Percentiles rank a stretch among this genome's conserved stretches.
Evolutionary conservation across 2,329 filamentous ascomycete species (phyloP).

Genomic region (Diplodia intermedia): DNA sequence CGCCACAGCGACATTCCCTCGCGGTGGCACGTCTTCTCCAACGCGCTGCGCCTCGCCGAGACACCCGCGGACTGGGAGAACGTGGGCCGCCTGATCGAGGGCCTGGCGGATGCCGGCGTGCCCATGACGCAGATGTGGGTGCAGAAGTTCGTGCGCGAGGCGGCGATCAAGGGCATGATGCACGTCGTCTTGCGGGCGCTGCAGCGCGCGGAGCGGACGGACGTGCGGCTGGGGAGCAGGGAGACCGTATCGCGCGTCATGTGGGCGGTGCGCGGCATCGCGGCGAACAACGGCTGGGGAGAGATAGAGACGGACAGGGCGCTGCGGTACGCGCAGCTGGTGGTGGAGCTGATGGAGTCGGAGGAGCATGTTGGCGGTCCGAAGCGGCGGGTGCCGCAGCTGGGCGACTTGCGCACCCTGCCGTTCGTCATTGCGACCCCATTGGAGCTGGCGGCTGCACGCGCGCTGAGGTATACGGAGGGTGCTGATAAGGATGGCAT

Average conservation of each 20-base stretch:
- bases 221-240: constrained; percentile 38
- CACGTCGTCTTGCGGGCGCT: constrained; percentile 43
- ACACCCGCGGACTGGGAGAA: constrained; percentile 45
- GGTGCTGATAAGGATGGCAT: constrained; percentile 46
- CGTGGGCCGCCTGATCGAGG: constrained; percentile 44
- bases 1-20: constrained; percentile 38
- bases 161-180: constrained; percentile 38
- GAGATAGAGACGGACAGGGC: constrained; percentile 48
- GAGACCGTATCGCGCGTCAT: constrained; percentile 46
- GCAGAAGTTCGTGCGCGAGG: constrained; percentile 37
- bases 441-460: constrained; percentile 53
- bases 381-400: neutral
- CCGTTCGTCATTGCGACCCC: constrained; percentile 52
- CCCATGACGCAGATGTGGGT: constrained; percentile 28
- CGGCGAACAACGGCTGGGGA: constrained; percentile 46
- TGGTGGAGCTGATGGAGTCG: constrained; percentile 52
- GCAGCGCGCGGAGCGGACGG: constrained; percentile 40
- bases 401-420: constrained; percentile 43
- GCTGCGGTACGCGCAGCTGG: constrained; percentile 47
- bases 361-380: constrained; percentile 46
- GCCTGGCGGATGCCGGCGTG: constrained; percentile 41
- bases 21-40: constrained; percentile 34
- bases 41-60: neutral
- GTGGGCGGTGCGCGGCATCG: constrained; percentile 45
- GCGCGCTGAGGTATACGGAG: constrained; percentile 45